phyloP scores from a whole-genome alignment of 169 alveolate genomes.

The Plasmodium gaboni region DNA sequence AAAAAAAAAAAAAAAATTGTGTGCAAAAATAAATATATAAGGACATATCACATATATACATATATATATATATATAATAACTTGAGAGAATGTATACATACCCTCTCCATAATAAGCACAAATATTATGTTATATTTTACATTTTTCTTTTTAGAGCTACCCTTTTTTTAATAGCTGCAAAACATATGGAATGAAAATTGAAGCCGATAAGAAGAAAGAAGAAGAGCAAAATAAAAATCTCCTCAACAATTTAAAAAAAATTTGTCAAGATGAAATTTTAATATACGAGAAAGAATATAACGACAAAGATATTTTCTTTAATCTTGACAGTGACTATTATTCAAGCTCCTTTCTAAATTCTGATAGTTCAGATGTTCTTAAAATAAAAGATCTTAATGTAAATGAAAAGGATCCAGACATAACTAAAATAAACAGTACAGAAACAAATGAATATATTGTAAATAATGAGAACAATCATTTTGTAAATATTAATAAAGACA shows the following conservation, averaged over 20 bases:
- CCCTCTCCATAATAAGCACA: too few relatives aligned
- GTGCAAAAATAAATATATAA: too few relatives aligned
- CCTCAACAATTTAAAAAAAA: slow-evolving; percentile 29
- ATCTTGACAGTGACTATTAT: slow-evolving; percentile 60
- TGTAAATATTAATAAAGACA: neutral
- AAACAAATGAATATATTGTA: neutral
- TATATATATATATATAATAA: neutral
- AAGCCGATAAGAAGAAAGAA: slow-evolving; percentile 64
- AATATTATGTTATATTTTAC: too few relatives aligned
- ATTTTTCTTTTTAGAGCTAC: slow-evolving; percentile 18
- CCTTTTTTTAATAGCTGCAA: slow-evolving; percentile 61
- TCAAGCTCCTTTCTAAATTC: slow-evolving; percentile 63
- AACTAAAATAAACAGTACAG: neutral
- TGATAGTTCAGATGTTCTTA: slow-evolving; percentile 15
- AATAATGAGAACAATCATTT: neutral
- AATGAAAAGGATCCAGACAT: neutral
- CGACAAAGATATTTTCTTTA: slow-evolving; percentile 46
- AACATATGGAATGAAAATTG: slow-evolving; percentile 75
- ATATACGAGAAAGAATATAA: slow-evolving; percentile 21
- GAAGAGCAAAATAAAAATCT: slow-evolving; percentile 32
- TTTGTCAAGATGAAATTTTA: slow-evolving; percentile 26
- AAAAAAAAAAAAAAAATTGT: too few relatives aligned
- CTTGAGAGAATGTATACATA: neutral
- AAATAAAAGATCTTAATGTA: neutral
- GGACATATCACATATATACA: too few relatives aligned